Conservation (phyloP, 768 basidiomycete species). For the Mycena vitilis region DNA sequence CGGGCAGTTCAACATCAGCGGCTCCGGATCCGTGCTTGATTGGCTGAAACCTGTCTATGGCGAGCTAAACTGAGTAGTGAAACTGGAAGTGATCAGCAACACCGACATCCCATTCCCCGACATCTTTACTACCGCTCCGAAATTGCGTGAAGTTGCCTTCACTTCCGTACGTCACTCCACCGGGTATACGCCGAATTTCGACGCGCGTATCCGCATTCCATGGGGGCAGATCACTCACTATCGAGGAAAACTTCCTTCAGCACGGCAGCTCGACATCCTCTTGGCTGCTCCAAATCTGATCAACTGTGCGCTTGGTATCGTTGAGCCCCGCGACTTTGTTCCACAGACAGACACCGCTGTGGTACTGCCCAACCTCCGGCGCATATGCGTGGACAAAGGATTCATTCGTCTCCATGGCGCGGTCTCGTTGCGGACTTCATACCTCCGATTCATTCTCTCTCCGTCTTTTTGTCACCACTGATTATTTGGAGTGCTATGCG, state of each 20-base stretch:
- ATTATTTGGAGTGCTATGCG: no score
- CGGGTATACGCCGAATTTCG: no score
- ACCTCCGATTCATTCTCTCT: neutral
- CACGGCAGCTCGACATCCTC: neutral
- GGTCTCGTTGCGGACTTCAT: neutral
- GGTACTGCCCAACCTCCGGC: neutral
- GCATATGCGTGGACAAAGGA: neutral
- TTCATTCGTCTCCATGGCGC: slow-evolving; percentile 4
- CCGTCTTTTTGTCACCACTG: no score
- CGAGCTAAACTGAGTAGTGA: neutral
- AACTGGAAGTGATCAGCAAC: neutral
- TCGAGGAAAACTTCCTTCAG: neutral
- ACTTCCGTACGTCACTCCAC: no score
- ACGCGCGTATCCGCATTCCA: neutral
- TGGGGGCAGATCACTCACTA: slow-evolving; percentile 13
- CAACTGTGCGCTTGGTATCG: neutral
- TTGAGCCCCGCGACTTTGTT: neutral
- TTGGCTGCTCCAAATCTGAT: neutral
- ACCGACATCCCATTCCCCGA: neutral
- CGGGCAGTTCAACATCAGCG: neutral
- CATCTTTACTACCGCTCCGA: neutral
- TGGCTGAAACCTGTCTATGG: neutral
- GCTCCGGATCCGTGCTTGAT: neutral
- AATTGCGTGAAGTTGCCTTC: neutral
- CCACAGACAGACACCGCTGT: neutral